These are phyloP conservation scores for Acacia melanoxylon DNA, from an alignment of 306 rosid genomes.

Conservation along the genomic window DNA sequence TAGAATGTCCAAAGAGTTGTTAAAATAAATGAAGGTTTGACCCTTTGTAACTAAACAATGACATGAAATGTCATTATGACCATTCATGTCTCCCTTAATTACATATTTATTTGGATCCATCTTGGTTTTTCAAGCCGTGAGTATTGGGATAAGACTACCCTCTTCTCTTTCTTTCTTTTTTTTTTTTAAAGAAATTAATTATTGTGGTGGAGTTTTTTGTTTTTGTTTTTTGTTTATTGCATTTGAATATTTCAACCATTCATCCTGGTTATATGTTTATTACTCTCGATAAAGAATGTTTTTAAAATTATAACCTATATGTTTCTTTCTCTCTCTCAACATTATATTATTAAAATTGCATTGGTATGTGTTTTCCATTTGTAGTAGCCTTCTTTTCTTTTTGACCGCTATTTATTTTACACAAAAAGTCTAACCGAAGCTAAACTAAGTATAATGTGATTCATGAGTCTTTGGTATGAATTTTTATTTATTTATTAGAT, in stretches of 20 bases:
- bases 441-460: neutral
- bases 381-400: neutral
- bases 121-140: neutral
- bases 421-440: neutral
- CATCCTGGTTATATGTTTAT: neutral
- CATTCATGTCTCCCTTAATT: neutral
- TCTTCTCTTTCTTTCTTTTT: neutral
- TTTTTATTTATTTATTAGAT: neutral
- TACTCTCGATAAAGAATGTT: neutral
- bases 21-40: neutral
- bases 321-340: neutral
- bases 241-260: neutral
- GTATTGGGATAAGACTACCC: neutral
- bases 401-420: no score
- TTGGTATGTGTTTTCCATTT: neutral
- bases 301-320: neutral
- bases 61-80: neutral
- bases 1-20: no score
- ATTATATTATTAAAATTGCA: no score
- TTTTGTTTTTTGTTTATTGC: neutral
- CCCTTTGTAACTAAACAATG: neutral
- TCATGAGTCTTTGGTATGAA: neutral
- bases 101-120: neutral
- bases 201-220: neutral
- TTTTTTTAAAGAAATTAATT: neutral